Base-by-base conservation (phyloP, 2,329 filamentous ascomycete species). In the Cladosporium sphaerospermum region DNA sequence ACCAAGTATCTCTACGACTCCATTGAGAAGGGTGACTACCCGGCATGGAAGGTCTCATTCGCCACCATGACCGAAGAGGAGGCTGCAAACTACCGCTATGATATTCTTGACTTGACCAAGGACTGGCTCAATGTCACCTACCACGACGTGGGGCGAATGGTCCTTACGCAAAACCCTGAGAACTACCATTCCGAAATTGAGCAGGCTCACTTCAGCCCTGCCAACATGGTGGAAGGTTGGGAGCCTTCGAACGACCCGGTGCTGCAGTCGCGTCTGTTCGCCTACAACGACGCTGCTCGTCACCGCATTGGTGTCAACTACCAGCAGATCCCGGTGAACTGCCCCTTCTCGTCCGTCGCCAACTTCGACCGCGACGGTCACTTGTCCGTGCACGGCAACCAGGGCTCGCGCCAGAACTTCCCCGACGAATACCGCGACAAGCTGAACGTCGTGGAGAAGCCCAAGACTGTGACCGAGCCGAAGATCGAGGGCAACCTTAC, bases 171-270 rank as follows among this genome's bases (percentile, higher is more conserved):
- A 47, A 81, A 81, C 55, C 71, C 73, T 1, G 69, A 78, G 51
- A 86, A 88, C 69, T 87, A 86, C 71, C 86, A 86, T 62, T 44
- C 42, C 50, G 84, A 89, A 62, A 79, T 85, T 44, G 84, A 88
- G 66, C 83, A 87, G 68, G 78, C 80, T 0, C 80, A 81, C 0
- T 88, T 87, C 62, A 82, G 80, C 0, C 84, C 84, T 0, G 79
- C 78, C 0, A 82, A 79, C 55, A 71, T 87, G 64, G 80, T 85
- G 0, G 83, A 82, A 0, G 84, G 84, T 1, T 74, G 84, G 44
- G 82, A 78, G 49, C 77, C 81, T 0, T 80, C 79, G 0, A 79
- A 81, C 6, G 84, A 88, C 61, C 56, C 79, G 1, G 77, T 85
- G 55, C 74, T 85, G 4, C 81, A 85, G 64, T 77, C 78, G 34